Base-by-base conservation (phyloP, 768 basidiomycete species). In the Xerocomus spinulosus region DNA sequence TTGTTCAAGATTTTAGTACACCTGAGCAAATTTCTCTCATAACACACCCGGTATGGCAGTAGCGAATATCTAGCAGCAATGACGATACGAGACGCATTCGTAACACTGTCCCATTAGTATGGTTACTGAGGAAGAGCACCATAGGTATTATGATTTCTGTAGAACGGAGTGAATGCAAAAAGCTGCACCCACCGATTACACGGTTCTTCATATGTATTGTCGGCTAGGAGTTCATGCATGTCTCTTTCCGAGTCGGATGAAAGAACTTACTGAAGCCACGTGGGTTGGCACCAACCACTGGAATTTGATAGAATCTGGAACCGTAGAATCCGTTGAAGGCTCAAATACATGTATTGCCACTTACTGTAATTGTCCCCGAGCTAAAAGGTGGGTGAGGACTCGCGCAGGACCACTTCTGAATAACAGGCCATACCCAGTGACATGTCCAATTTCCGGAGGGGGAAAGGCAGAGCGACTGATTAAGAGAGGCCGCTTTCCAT, bases 131-230 rank as follows among this genome's bases (percentile, higher is more conserved):
- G 68, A 24, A 87, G 70, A 5, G 85, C 83, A 20, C 79, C 79
- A 44, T 70, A 71, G 26, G 73, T 65, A 52, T 87, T 87, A 63
- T 91, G 89, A 62, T 91, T 92, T 43, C 88, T 73, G 64, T 80
- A 89, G 73, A 92, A 92, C 5, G 88, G 88, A 24, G 77, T 76
- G 62, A 91, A 91, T 1, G 87, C 88, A 3, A 83, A 74, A n/a
- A 90, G 75, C 62, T 85, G 82, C 87, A 87, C 88, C 89, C 89
- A 92, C 15, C 89, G 77, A 52, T 82, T 83, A 66, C 86, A 87
- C 9, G 91, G 73, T 61, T 90, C 87, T 63, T 91, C 88, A 55
- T 87, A 79, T 8, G 83, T 82, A 62, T 90, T 88, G 3, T 71
- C 78, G 51, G 48, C 60, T 62, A 38, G 29, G 6, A 29, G 17